phyloP scores from a whole-genome alignment of 371 early-diverging fungal genomes.

The Catenaria anguillulae region DNA sequence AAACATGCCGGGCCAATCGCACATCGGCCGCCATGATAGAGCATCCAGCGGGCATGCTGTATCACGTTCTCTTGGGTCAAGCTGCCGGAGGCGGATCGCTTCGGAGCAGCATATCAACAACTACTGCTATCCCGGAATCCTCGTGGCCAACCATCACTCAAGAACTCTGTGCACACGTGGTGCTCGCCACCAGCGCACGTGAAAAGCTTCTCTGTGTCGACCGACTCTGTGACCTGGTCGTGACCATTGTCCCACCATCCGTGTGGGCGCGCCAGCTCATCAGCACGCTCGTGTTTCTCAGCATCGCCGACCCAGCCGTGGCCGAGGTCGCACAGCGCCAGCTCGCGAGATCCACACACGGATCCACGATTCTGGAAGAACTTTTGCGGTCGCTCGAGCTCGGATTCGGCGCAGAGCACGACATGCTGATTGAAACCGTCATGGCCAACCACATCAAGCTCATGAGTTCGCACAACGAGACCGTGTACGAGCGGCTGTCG shows the following conservation, averaged over 20 bases:
- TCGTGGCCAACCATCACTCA: not conserved
- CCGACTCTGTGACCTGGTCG: not conserved
- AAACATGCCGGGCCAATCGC: not conserved
- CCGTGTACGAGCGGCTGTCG: not conserved
- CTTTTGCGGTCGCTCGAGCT: not conserved
- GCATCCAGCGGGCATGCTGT: no score
- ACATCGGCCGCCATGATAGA: not conserved
- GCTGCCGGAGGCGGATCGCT: not conserved
- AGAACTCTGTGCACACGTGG: not conserved
- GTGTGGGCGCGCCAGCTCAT: not conserved
- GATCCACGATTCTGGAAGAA: not conserved
- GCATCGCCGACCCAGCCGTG: not conserved
- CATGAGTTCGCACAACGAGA: not conserved
- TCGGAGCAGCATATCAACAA: no score
- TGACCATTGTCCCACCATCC: not conserved
- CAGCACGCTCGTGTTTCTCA: not conserved
- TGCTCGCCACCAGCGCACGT: not conserved
- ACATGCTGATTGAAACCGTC: not conserved
- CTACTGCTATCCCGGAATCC: not conserved
- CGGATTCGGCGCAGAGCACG: not conserved
- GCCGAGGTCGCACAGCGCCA: not conserved
- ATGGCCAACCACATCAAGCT: not conserved
- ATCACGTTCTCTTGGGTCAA: not conserved
- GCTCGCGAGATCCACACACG: not conserved
- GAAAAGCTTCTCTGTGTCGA: not conserved